Base-by-base conservation (phyloP, 345 rosid species). In the Melastoma malabathricum region DNA sequence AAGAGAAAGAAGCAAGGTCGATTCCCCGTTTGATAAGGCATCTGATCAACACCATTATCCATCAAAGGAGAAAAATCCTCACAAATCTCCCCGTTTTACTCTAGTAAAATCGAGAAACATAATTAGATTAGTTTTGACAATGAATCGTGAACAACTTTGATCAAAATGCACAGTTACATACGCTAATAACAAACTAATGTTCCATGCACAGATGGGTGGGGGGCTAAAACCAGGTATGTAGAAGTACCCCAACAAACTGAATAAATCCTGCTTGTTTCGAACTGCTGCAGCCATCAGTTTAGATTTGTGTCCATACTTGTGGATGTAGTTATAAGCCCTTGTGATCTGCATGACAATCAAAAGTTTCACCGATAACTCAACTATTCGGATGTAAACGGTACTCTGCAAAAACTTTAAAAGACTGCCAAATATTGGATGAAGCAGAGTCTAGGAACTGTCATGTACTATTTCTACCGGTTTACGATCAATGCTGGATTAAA, bases 231-330 rank as follows among this genome's bases (percentile, higher is more conserved):
- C 43, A 17, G 38, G 19, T 18, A 23, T 45, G 45, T 23, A 3
- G 23, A 19, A 48, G 55, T 69, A 86, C 98, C 98, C 96, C 64
- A 92, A 64, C 68, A 92, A 83, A 64, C 87, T 84, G 78, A 86
- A 92, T 43, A 92, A 66, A 74, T 86, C 95, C 65, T 86, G 95
- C 65, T 84, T 92, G 92, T 92, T 90, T 19, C 96, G 73, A 63
- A 92, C 96, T 51, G 96, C 96, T 58, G 98, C 98, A 34, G 96
- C 98, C 93, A 86, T 90, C 66, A 92, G 61, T 78, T 84, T 92
- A 17, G 98, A 84, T 65, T 84, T 92, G 60, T 86, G 69, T 48
- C 96, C 95, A 51, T 84, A 77, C 65, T 86, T 92, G 74, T 92
- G 98, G 54, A 92, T 86, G 65, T 86, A 92, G 63, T 86, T 92